Base-by-base conservation (phyloP, 1,284 basidiomycete genomes). In the Salmacisia buchloeana region DNA sequence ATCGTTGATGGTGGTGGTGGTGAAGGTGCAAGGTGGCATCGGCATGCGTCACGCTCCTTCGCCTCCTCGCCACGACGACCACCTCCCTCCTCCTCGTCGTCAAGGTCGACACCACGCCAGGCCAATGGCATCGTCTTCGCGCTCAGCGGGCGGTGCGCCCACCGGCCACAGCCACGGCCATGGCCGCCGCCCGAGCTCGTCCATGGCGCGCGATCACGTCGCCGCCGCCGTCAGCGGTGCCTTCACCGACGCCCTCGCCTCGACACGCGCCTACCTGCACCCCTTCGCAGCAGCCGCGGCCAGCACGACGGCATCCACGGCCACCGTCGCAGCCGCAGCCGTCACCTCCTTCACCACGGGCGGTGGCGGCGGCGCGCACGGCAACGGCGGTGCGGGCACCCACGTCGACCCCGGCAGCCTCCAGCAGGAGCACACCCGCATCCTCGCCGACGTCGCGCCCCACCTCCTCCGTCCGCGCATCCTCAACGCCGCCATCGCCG, bases 361-460 rank as follows among this genome's bases (percentile, higher is more conserved):
- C 60, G 25, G n/a, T 31, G 38, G 25, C 23, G 38, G 38, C 41
- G 18, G 38, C 38, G 38, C 34, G 27, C 31, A 33, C 15, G 39
- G 29, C 3, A 33, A 21, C 56, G 29, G 39, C 29, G 13, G 39
- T 27, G 25, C 27, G 39, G 60, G 29, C 60, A 29, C 9, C 43
- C 56, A 38, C n/a, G 35, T 58, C n/a, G 56, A 23, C 33, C 15
- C n/a, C 23, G 2, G 39, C 36, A 27, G 43, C 49, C 54, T 61
- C 9, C 49, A 59, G 36, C 62, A 63, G 38, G 76, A 77, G 38
- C 41, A 69, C 21, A 67, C 64, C 6, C 70, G 76, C 15, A 65
- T 78, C 29, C 72, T 79, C n/a, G 67, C 71, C 23, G 77, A 78
- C 38, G 71, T 78, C n/a, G 77, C 77, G 21, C 77, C 77, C 23